Evolutionary conservation across 2,329 filamentous ascomycete genomes (phyloP).

Genomic region (Chaetomium sp.): DNA sequence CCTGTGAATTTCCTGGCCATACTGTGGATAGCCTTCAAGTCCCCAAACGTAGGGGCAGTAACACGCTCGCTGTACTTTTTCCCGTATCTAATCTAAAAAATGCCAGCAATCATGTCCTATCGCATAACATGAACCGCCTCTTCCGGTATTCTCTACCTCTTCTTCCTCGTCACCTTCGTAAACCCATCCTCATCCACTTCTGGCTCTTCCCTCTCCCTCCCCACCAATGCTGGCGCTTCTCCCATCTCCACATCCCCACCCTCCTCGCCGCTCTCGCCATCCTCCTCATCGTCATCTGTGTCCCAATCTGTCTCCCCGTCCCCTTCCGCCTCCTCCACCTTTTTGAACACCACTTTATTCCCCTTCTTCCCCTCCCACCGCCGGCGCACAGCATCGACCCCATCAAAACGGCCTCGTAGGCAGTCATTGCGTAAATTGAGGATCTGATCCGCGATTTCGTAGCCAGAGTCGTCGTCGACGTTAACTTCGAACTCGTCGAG

Average conservation of each 20-base stretch:
- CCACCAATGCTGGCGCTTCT: constrained; percentile 56
- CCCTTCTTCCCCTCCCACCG: constrained; percentile 57
- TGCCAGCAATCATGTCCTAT: no score
- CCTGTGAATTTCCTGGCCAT: no score
- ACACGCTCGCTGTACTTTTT: no score
- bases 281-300: constrained; percentile 47
- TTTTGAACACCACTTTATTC: constrained; percentile 51
- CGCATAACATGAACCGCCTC: no score
- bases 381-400: constrained; percentile 56
- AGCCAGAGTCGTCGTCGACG: constrained; percentile 81
- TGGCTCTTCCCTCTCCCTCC: constrained; percentile 56
- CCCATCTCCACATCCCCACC: constrained; percentile 59
- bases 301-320: constrained; percentile 57
- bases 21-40: not conserved
- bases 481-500: constrained; percentile 92
- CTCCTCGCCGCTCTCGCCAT: constrained; percentile 43
- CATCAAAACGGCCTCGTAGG: constrained; percentile 57
- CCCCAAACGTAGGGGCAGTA: not conserved
- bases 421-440: constrained; percentile 60
- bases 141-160: constrained; percentile 39
- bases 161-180: constrained; percentile 66
- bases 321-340: constrained; percentile 39
- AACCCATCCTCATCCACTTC: constrained; percentile 79
- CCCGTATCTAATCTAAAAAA: no score
- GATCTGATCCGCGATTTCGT: constrained; percentile 66